A percentile compares a stretch with the other conserved stretches of the same genome.
Conservation (phyloP, 768 basidiomycete genomes). For the Suillus sp. region DNA sequence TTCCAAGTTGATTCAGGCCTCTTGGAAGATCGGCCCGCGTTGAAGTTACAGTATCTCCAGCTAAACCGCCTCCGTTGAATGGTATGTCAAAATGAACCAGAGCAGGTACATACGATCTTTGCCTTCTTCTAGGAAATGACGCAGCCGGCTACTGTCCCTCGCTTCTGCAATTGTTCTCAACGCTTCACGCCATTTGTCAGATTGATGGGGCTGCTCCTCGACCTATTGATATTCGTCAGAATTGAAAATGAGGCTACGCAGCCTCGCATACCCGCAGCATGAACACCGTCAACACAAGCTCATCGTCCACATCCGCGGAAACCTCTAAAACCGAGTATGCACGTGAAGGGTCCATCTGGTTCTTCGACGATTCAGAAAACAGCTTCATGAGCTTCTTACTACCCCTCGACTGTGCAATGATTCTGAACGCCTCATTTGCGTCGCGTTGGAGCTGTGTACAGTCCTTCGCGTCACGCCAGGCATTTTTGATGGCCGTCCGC, state of each 20-base stretch:
- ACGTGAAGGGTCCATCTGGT: constrained; percentile 64
- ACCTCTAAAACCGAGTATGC: constrained; percentile 76
- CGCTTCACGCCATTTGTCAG: constrained; percentile 73
- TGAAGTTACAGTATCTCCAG: constrained; percentile 60
- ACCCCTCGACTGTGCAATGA: constrained; percentile 65
- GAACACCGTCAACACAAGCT: constrained; percentile 75
- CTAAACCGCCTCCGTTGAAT: constrained; percentile 37
- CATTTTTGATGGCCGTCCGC: constrained; percentile 58
- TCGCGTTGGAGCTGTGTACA: constrained; percentile 51
- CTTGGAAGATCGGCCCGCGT: constrained; percentile 72
- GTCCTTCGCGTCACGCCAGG: constrained; percentile 47
- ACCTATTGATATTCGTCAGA: constrained; percentile 45
- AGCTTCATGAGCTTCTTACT: constrained; percentile 49
- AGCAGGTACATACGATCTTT: constrained; percentile 66
- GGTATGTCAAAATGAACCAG: background rate
- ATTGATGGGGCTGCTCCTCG: constrained; percentile 67
- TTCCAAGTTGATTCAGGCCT: constrained; percentile 86
- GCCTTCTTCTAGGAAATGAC: constrained; percentile 64
- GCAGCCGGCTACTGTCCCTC: constrained; percentile 70
- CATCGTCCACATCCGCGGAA: constrained; percentile 70
- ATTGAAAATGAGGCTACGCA: constrained; percentile 6
- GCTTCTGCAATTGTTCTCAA: constrained; percentile 73
- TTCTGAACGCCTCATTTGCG: constrained; percentile 68
- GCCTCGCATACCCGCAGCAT: constrained; percentile 59
- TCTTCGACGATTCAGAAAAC: constrained; percentile 57